Conservation (phyloP, 2,329 filamentous ascomycete genomes). For the Aspergillus fischeri region DNA sequence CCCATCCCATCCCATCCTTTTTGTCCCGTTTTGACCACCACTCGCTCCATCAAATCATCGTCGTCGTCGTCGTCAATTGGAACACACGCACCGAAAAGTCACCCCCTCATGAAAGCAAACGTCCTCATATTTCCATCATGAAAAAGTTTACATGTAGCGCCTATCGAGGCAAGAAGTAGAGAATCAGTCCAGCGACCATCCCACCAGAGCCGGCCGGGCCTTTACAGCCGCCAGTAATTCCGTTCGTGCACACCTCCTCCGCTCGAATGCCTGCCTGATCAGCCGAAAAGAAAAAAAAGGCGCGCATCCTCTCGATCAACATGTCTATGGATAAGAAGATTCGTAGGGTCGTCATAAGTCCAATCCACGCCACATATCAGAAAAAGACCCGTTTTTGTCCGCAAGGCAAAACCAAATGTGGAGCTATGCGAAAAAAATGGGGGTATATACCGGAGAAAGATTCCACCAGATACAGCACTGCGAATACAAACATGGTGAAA, state of each 20-base stretch:
- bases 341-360: constrained; percentile 25
- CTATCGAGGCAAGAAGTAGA: background rate
- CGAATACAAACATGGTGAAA: constrained; percentile 4
- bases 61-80: background rate
- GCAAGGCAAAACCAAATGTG: constrained; percentile 15
- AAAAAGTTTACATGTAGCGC: background rate
- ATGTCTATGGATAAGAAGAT: constrained; percentile 21
- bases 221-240: background rate
- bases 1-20: background rate
- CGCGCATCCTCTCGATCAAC: constrained; percentile 11
- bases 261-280: background rate
- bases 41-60: background rate
- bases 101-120: background rate
- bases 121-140: background rate
- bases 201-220: background rate
- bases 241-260: background rate
- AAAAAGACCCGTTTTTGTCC: constrained; percentile 12
- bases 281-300: background rate
- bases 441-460: constrained; percentile 25
- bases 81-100: background rate
- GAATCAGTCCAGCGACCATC: background rate
- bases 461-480: constrained; percentile 16
- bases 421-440: constrained; percentile 21
- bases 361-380: constrained; percentile 16
- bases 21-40: background rate